Evolutionary conservation across 805 yeast species (phyloP).

Genomic region (Sungouiella blattae): DNA sequence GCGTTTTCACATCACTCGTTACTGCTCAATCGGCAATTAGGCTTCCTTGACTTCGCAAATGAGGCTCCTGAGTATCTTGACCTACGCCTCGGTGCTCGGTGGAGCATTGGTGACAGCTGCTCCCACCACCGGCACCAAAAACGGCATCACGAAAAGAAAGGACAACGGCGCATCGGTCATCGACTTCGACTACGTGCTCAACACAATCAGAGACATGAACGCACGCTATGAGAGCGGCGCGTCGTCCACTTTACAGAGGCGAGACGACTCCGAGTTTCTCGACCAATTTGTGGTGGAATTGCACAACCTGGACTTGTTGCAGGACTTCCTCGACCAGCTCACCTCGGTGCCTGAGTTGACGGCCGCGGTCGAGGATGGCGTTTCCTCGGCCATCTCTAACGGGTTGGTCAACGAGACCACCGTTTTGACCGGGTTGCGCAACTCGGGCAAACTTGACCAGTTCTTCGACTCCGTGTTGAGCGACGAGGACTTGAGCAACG

Average conservation of each 20-base stretch:
- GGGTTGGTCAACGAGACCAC: constrained; percentile 15
- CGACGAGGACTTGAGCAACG: constrained; percentile 15
- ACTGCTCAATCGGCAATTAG: too few species aligned
- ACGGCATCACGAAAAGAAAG: constrained; percentile 11
- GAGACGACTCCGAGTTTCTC: constrained; percentile 16
- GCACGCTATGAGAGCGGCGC: constrained; percentile 9
- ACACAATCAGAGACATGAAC: constrained; percentile 10
- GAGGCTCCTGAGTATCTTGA: constrained; percentile 18
- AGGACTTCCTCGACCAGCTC: constrained; percentile 16
- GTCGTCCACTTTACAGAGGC: constrained; percentile 7
- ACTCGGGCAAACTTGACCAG: constrained; percentile 9
- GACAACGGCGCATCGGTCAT: constrained; percentile 10
- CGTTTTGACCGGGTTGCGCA: constrained; percentile 11
- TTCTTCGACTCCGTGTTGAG: constrained; percentile 15
- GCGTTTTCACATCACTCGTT: too few species aligned
- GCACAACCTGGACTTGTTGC: constrained; percentile 12
- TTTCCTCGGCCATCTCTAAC: constrained; percentile 11
- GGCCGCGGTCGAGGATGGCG: constrained; percentile 13
- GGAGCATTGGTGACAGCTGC: constrained; percentile 22
- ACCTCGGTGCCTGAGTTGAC: constrained; percentile 14
- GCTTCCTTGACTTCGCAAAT: too few species aligned
- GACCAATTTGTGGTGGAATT: constrained; percentile 15
- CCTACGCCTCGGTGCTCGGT: constrained; percentile 15
- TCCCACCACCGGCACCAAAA: constrained; percentile 14
- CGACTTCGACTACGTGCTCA: constrained; percentile 14